A percentile compares a stretch with the other conserved stretches of the same genome.
phyloP scores from a whole-genome alignment of 345 rosid species.

The Eucalyptus camaldulensis region DNA sequence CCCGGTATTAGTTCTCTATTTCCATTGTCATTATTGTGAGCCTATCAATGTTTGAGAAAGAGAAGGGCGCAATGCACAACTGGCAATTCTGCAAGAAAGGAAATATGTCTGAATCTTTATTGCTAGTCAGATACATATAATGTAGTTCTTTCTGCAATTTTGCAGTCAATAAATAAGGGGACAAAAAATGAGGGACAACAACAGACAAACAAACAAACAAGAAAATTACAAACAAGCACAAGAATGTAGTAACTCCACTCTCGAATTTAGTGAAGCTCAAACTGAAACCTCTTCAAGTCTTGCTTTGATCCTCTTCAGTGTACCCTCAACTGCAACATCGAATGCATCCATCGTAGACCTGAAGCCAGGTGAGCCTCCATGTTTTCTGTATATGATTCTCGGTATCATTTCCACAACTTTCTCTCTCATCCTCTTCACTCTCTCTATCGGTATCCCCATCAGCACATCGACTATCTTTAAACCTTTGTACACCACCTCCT shows the following conservation, averaged over 20 bases:
- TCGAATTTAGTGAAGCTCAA: not conserved
- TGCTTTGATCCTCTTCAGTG: slow-evolving; percentile 38
- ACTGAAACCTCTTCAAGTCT: slow-evolving; percentile 13
- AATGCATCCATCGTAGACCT: slow-evolving; percentile 71
- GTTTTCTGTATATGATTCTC: slow-evolving; percentile 60
- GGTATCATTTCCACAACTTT: slow-evolving; percentile 62
- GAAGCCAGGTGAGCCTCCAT: slow-evolving; percentile 56
- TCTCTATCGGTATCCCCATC: slow-evolving; percentile 41
- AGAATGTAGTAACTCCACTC: not conserved
- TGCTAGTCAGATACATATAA: not conserved
- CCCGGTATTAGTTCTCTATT: not conserved
- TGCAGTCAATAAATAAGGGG: not conserved
- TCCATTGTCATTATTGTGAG: not conserved
- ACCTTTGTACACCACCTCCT: slow-evolving; percentile 71
- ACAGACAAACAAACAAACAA: not conserved
- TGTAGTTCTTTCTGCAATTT: not conserved
- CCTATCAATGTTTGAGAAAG: not conserved
- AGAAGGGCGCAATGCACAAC: not conserved
- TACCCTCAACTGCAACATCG: slow-evolving; percentile 71
- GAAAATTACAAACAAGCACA: not conserved
- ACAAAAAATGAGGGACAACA: not conserved
- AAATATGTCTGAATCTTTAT: not conserved
- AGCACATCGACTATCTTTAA: slow-evolving; percentile 61
- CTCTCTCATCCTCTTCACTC: slow-evolving; percentile 66
- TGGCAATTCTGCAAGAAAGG: not conserved